Base-by-base conservation (phyloP, 2,329 filamentous ascomycete genomes). In the Nemania serpens region DNA sequence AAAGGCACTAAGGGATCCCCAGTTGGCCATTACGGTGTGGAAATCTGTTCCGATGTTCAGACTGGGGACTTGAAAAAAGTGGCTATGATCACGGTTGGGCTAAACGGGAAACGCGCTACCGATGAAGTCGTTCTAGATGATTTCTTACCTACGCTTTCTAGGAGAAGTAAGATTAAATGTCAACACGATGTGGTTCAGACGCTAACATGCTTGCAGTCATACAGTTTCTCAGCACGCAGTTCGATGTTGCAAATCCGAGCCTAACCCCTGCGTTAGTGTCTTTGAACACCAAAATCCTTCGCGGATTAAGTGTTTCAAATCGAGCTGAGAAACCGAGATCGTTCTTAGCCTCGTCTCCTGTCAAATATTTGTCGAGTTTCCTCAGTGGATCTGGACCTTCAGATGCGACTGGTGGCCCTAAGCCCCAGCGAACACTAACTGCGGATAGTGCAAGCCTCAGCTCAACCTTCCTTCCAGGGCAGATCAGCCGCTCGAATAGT, bases 351-450 rank as follows among this genome's bases (percentile, higher is more conserved):
- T 85, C 89, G n/a, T 97, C 93, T 0, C 93, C 94, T 0, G 91
- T 96, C 49, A 98, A 97, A 74, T 82, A 97, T 70, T 81, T 98
- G 15, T 96, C 93, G 0, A 96, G 84, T 70, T 85, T 97, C 55
- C 86, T 96, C 69, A 84, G 86, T 36, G 85, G 86, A 22, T 84
- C 82, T 58, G 82, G 75, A 36, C 81, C 79, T 63, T 77, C 75
- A 37, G 74, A 78, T 12, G 62, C 73, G 20, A 69, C 76, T 50
- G 68, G 68, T 66, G 60, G 74, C 2, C 73, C 77, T 10, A 82
- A 80, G 60, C 73, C 73, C 58, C 78, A 77, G 51, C 77, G 77
- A 41, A 76, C 77, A 17, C 76, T 77, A 13, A 69, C 74, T 51
- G 66, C 63, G 18, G 72, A 73, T 25, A 69, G 71, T 2, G 58